These are phyloP conservation scores for Hericium rajendrae DNA, from an alignment of 768 basidiomycete genomes.

Conservation along the genomic window DNA sequence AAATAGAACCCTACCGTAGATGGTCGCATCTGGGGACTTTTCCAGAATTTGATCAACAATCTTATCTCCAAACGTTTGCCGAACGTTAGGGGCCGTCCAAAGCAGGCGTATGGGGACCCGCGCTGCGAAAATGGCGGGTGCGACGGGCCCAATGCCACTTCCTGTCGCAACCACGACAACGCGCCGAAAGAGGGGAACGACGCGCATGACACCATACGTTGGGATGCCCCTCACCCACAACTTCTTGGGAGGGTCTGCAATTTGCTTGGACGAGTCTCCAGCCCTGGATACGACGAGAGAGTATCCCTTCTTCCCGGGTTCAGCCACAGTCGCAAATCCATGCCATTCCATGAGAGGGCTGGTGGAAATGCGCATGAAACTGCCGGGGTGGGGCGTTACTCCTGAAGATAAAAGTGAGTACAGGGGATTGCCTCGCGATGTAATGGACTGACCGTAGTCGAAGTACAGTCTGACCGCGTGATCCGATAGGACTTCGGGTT, in stretches of 20 bases:
- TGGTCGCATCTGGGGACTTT: slow-evolving; percentile 45
- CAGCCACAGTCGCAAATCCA: slow-evolving; percentile 44
- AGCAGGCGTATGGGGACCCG: slow-evolving; percentile 43
- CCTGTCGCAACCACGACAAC: slow-evolving; percentile 52
- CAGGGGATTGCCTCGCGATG: background rate
- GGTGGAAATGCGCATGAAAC: slow-evolving; percentile 29
- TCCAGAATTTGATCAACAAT: slow-evolving; percentile 46
- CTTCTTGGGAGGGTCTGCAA: slow-evolving; percentile 40
- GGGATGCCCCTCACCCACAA: slow-evolving; percentile 54
- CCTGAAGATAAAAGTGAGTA: slow-evolving; percentile 13
- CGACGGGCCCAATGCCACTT: slow-evolving; percentile 51
- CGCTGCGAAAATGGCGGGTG: slow-evolving; percentile 42
- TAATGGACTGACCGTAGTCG: slow-evolving; percentile 36
- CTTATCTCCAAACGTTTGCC: slow-evolving; percentile 52
- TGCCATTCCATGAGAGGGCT: slow-evolving; percentile 50
- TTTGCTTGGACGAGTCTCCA: slow-evolving; percentile 46
- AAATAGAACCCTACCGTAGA: slow-evolving; percentile 35
- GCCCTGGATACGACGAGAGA: slow-evolving; percentile 49
- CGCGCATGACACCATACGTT: slow-evolving; percentile 43
- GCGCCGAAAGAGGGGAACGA: slow-evolving; percentile 45
- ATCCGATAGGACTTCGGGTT: slow-evolving; percentile 41
- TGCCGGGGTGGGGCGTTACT: slow-evolving; percentile 25
- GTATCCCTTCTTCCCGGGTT: slow-evolving; percentile 28
- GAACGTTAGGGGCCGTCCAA: slow-evolving; percentile 55
- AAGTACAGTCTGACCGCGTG: slow-evolving; percentile 52